These are phyloP conservation scores for Aspergillus spinulosporus DNA, from an alignment of 2,329 filamentous ascomycete genomes.

Conservation along the genomic window DNA sequence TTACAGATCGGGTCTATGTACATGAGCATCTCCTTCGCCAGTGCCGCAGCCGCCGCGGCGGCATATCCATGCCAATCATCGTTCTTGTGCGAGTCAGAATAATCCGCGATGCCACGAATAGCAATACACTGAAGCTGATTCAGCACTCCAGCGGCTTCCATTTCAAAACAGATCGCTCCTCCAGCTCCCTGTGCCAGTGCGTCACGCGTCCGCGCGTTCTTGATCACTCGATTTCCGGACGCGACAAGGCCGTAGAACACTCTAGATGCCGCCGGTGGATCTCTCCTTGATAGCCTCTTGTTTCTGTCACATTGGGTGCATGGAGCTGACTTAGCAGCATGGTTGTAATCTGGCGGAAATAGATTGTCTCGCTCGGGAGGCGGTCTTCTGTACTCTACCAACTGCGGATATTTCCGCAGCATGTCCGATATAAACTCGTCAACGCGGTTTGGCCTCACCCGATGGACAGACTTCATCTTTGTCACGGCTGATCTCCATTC, in stretches of 20 bases:
- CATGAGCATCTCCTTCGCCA: constrained; percentile 1
- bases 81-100: constrained; percentile 5
- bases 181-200: not conserved
- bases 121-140: not conserved
- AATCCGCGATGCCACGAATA: constrained; percentile 4
- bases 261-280: not conserved
- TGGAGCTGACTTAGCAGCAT: not conserved
- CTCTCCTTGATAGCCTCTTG: not conserved
- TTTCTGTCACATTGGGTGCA: not conserved
- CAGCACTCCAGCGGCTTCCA: not conserved
- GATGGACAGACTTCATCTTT: not conserved
- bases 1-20: not conserved
- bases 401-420: not conserved
- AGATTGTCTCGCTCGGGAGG: not conserved
- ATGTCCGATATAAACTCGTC: not conserved
- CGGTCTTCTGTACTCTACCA: not conserved
- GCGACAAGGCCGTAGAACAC: constrained; percentile 2
- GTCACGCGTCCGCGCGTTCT: not conserved
- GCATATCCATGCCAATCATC: constrained; percentile 5
- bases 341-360: not conserved
- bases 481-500: not conserved
- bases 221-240: not conserved
- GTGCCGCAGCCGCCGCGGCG: not conserved
- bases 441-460: not conserved
- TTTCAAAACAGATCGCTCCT: constrained; percentile 3